Conservation (phyloP, 2,329 filamentous ascomycete species). For the Fusarium circinatum region DNA sequence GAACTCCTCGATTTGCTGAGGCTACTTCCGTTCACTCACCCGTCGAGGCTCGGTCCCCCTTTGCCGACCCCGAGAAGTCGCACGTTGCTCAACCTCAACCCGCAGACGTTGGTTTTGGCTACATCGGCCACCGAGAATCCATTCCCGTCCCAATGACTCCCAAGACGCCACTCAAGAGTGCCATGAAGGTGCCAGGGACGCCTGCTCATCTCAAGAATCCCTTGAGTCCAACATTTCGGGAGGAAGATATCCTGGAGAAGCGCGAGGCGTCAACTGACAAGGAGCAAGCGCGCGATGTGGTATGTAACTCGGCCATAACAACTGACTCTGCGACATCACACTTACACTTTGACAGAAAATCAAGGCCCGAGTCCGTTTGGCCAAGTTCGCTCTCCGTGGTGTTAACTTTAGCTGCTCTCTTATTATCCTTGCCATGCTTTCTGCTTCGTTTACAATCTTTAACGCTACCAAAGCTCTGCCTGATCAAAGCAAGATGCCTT, state of each 20-base stretch:
- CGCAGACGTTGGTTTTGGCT: slow-evolving; percentile 91
- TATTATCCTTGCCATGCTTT: slow-evolving; percentile 91
- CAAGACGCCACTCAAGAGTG: slow-evolving; percentile 86
- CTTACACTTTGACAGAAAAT: slow-evolving; percentile 73
- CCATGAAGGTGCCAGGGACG: slow-evolving; percentile 87
- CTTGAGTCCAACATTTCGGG: slow-evolving; percentile 88
- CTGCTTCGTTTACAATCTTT: slow-evolving; percentile 91
- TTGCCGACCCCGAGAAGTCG: slow-evolving; percentile 67
- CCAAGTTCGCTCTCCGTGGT: slow-evolving; percentile 93
- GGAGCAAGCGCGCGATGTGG: slow-evolving; percentile 86
- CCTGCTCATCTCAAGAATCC: slow-evolving; percentile 80
- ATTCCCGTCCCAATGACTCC: slow-evolving; percentile 74
- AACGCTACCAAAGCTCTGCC: slow-evolving; percentile 83
- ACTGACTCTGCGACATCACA: not conserved
- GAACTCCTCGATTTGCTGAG: slow-evolving; percentile 83
- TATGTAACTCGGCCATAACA: slow-evolving; percentile 60
- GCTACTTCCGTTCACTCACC: slow-evolving; percentile 83
- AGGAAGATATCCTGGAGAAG: slow-evolving; percentile 89
- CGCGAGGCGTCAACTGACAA: slow-evolving; percentile 83
- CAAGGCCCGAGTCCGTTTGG: slow-evolving; percentile 89
- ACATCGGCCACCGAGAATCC: slow-evolving; percentile 74
- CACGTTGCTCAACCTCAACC: slow-evolving; percentile 73
- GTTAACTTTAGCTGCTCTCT: slow-evolving; percentile 98
- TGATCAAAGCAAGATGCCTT: slow-evolving; percentile 79
- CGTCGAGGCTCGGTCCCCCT: slow-evolving; percentile 69